phyloP scores from a whole-genome alignment of 176 grass and related monocot genomes.

The Cenchrus fungigraminus region DNA sequence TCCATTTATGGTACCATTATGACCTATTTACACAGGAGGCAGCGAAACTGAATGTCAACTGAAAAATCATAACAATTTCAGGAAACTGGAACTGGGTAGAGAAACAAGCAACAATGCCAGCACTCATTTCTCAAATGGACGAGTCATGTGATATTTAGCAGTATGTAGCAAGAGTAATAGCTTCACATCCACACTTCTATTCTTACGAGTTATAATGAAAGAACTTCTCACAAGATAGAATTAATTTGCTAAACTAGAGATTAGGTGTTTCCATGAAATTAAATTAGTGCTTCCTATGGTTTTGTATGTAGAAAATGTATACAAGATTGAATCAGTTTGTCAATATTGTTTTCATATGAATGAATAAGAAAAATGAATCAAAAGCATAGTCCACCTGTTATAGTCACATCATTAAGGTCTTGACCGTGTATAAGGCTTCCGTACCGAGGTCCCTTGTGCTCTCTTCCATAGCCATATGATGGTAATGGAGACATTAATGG shows the following conservation, averaged over 20 bases:
- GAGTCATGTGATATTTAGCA: neutral
- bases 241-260: neutral
- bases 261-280: neutral
- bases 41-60: slow-evolving; percentile 2
- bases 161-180: slow-evolving; percentile 27
- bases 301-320: neutral
- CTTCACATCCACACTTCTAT: slow-evolving; percentile 15
- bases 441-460: slow-evolving; percentile 84
- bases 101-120: neutral
- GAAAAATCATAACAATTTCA: neutral
- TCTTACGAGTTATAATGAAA: neutral
- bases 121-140: neutral
- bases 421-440: slow-evolving; percentile 97
- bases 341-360: neutral
- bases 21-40: slow-evolving; percentile 51
- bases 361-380: slow-evolving; percentile 7
- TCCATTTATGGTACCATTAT: slow-evolving; percentile 95
- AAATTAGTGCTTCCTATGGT: neutral
- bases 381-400: slow-evolving; percentile 67
- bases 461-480: slow-evolving; percentile 96
- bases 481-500: slow-evolving; percentile 90
- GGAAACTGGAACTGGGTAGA: neutral
- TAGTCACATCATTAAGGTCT: slow-evolving; percentile 79
- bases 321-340: neutral
- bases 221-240: neutral